These are phyloP conservation scores for Xylaria grammica DNA, from an alignment of 495 filamentous ascomycete species.

Conservation along the genomic window DNA sequence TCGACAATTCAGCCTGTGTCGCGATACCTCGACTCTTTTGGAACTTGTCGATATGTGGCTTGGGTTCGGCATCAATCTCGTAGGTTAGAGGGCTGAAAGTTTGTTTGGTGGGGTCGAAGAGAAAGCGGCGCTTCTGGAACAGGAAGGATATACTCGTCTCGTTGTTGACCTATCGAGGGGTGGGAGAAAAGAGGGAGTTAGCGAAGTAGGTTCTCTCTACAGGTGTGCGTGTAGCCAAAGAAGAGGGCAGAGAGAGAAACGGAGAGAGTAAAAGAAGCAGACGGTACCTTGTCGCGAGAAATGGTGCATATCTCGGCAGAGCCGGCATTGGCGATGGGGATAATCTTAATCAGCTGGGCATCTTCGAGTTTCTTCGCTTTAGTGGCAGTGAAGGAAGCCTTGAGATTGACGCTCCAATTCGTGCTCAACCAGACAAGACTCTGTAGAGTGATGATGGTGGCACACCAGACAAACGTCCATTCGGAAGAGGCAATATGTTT, in stretches of 20 bases:
- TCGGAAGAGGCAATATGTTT: constrained; percentile 86
- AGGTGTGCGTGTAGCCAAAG: neutral
- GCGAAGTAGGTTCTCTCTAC: neutral
- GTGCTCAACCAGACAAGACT: constrained; percentile 93
- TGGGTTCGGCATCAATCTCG: constrained; percentile 82
- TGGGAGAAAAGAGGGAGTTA: constrained; percentile 24
- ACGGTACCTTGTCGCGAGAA: constrained; percentile 68
- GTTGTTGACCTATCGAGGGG: constrained; percentile 58
- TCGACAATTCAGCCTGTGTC: constrained; percentile 71
- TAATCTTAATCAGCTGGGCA: constrained; percentile 91
- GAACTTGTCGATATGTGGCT: constrained; percentile 74
- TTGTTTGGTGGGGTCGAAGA: constrained; percentile 72
- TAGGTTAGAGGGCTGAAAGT: constrained; percentile 83
- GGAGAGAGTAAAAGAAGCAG: neutral
- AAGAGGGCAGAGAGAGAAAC: neutral
- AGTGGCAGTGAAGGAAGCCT: constrained; percentile 79
- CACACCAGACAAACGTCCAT: constrained; percentile 96
- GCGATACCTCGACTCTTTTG: constrained; percentile 77
- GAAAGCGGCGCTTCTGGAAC: constrained; percentile 97
- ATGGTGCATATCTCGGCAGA: constrained; percentile 86
- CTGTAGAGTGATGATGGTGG: constrained; percentile 84
- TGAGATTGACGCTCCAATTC: constrained; percentile 92
- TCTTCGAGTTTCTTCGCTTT: constrained; percentile 71
- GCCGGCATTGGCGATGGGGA: constrained; percentile 88
- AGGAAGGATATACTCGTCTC: constrained; percentile 84